Conservation (phyloP, 1,284 basidiomycete species). For the Leucoagaricus sp. region DNA sequence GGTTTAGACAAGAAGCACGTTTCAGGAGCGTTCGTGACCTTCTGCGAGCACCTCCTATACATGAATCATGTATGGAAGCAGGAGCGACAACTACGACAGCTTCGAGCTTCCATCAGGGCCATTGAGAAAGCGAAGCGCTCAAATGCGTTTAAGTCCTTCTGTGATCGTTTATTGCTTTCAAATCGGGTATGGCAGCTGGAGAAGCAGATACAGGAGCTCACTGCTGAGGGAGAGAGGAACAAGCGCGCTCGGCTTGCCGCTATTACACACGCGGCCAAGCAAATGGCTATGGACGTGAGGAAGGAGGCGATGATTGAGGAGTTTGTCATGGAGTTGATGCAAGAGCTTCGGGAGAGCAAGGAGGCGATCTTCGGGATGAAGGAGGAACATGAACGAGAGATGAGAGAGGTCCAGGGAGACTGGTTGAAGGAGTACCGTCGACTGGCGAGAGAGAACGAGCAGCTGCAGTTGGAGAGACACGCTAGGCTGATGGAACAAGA, state of each 20-base stretch:
- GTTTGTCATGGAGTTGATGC: slow-evolving; percentile 39
- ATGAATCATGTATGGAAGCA: slow-evolving; percentile 44
- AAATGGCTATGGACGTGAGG: slow-evolving; percentile 43
- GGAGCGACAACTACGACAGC: slow-evolving; percentile 35
- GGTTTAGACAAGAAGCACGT: slow-evolving; percentile 8
- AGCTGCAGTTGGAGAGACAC: slow-evolving; percentile 33
- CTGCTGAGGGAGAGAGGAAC: slow-evolving; percentile 34
- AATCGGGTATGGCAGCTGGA: slow-evolving; percentile 41
- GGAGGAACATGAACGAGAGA: slow-evolving; percentile 35
- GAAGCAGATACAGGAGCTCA: slow-evolving; percentile 31
- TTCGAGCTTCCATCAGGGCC: slow-evolving; percentile 26
- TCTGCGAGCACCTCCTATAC: slow-evolving; percentile 42
- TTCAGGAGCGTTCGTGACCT: slow-evolving; percentile 34
- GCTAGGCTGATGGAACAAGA: slow-evolving; percentile 39
- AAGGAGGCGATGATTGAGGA: slow-evolving; percentile 44
- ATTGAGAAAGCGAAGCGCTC: slow-evolving; percentile 23
- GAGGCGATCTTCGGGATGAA: slow-evolving; percentile 27
- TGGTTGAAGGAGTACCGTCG: slow-evolving; percentile 39
- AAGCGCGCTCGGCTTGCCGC: slow-evolving; percentile 34
- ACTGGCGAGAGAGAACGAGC: slow-evolving; percentile 35
- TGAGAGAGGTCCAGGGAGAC: slow-evolving; percentile 38
- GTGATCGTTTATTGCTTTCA: slow-evolving; percentile 36
- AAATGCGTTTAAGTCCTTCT: slow-evolving; percentile 37
- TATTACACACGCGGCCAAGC: slow-evolving; percentile 39
- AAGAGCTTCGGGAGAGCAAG: slow-evolving; percentile 37